These are phyloP conservation scores for Colletotrichum nymphaeae DNA, from an alignment of 2,329 filamentous ascomycete species.

Conservation along the genomic window DNA sequence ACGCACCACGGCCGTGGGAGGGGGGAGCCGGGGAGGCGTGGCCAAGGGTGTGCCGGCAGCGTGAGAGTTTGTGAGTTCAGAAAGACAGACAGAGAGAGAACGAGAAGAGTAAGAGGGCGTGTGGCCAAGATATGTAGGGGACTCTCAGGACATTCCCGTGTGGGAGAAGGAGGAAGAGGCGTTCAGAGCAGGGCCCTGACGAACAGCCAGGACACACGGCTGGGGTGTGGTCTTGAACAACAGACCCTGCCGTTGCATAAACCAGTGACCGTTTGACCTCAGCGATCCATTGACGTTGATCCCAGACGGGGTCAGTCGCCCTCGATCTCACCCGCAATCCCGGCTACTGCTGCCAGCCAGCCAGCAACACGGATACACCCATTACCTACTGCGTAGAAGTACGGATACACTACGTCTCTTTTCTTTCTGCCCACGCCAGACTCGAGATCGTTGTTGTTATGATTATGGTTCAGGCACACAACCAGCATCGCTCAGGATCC, in stretches of 20 bases:
- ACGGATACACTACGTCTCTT: neutral
- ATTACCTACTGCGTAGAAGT: neutral
- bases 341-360: conserved; percentile 28
- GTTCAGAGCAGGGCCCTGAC: conserved; percentile 19
- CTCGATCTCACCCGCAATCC: conserved; percentile 47
- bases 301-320: conserved; percentile 41
- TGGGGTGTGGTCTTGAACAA: conserved; percentile 35
- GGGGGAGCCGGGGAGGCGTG: conserved; percentile 15
- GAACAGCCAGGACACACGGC: conserved; percentile 31
- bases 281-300: conserved; percentile 49
- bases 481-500: conserved; percentile 43
- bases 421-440: conserved; percentile 34
- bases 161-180: conserved; percentile 19
- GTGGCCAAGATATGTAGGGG: conserved; percentile 37
- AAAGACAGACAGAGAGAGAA: conserved; percentile 36
- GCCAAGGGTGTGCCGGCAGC: conserved; percentile 18
- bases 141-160: conserved; percentile 28
- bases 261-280: conserved; percentile 52
- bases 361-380: conserved; percentile 36
- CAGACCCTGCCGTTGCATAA: conserved; percentile 39
- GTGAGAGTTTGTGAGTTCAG: neutral
- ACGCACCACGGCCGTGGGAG: conserved; percentile 34
- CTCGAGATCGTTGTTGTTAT: conserved; percentile 21
- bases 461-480: conserved; percentile 31
- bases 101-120: conserved; percentile 35